A percentile compares a stretch with the other conserved stretches of the same genome.
These are phyloP conservation scores for Cydonia oblonga DNA, from an alignment of 331 rosid species.

Conservation along the genomic window DNA sequence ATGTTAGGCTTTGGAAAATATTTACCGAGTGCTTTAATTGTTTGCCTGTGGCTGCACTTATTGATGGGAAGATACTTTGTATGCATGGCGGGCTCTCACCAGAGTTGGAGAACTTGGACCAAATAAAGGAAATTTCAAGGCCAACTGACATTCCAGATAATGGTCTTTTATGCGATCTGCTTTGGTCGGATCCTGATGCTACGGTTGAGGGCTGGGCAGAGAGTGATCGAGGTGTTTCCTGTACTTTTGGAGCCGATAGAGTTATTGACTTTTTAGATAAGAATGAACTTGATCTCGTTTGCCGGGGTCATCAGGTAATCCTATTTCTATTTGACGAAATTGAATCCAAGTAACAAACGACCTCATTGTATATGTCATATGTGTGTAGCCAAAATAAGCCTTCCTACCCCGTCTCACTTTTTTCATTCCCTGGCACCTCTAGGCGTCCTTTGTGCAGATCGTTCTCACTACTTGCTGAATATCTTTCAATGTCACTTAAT, in stretches of 20 bases:
- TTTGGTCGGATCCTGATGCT: slow-evolving; percentile 91
- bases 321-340: background rate
- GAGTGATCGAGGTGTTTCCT: slow-evolving; percentile 84
- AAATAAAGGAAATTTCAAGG: slow-evolving; percentile 57
- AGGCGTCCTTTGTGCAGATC: background rate
- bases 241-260: slow-evolving; percentile 66
- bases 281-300: slow-evolving; percentile 82
- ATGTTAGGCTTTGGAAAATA: slow-evolving; percentile 81
- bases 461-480: background rate
- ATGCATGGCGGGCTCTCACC: slow-evolving; percentile 92
- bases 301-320: slow-evolving; percentile 94
- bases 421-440: too few species aligned
- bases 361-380: background rate
- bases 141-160: slow-evolving; percentile 80
- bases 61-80: slow-evolving; percentile 78
- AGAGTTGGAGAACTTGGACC: slow-evolving; percentile 60
- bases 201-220: slow-evolving; percentile 66
- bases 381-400: too few species aligned
- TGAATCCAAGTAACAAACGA: background rate
- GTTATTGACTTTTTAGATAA: slow-evolving; percentile 61
- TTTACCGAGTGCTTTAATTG: slow-evolving; percentile 76
- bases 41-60: slow-evolving; percentile 86
- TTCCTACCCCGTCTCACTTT: too few species aligned
- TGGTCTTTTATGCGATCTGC: slow-evolving; percentile 90
- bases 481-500: background rate